phyloP scores from a whole-genome alignment of 1,284 basidiomycete genomes.

The Ganoderma meredithae region DNA sequence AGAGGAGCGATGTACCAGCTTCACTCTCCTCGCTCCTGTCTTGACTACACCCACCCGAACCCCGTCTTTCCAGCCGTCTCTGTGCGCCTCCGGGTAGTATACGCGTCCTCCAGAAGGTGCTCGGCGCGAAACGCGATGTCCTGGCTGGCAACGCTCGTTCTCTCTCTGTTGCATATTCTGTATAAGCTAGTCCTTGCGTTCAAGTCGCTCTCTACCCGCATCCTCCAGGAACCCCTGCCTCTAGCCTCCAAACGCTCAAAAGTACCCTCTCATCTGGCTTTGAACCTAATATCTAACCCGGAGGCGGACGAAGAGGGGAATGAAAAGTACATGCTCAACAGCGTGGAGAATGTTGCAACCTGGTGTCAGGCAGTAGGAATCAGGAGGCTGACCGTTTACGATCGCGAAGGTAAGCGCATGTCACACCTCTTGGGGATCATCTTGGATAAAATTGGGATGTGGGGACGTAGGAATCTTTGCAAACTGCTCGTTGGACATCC shows the following conservation, averaged over 20 bases:
- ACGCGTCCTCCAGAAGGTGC: constrained; percentile 24
- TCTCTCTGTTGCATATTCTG: constrained; percentile 63
- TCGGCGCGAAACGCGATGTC: constrained; percentile 37
- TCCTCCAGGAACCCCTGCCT: constrained; percentile 51
- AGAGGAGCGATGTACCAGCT: not conserved
- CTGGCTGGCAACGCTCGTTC: constrained; percentile 50
- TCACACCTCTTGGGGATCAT: too few species aligned
- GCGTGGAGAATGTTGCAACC: constrained; percentile 55
- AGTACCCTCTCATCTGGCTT: constrained; percentile 68
- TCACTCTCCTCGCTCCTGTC: constrained; percentile 3
- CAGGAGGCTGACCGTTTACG: constrained; percentile 69
- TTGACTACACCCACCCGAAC: constrained; percentile 3
- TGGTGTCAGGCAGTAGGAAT: constrained; percentile 72
- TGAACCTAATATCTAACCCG: constrained; percentile 59
- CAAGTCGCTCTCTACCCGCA: constrained; percentile 48
- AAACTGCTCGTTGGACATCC: constrained; percentile 50
- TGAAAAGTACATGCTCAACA: constrained; percentile 56
- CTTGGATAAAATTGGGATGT: not conserved
- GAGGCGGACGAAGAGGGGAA: constrained; percentile 42
- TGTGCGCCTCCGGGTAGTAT: constrained; percentile 8
- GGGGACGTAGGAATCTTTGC: constrained; percentile 53
- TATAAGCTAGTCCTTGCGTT: constrained; percentile 56
- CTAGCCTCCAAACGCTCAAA: constrained; percentile 59
- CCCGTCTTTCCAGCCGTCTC: constrained; percentile 8
- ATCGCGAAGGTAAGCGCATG: constrained; percentile 64